Percentiles rank a stretch among this genome's conserved stretches.
Evolutionary conservation across 2,329 filamentous ascomycete species (phyloP).

Genomic region (Tympanopsis confertula): DNA sequence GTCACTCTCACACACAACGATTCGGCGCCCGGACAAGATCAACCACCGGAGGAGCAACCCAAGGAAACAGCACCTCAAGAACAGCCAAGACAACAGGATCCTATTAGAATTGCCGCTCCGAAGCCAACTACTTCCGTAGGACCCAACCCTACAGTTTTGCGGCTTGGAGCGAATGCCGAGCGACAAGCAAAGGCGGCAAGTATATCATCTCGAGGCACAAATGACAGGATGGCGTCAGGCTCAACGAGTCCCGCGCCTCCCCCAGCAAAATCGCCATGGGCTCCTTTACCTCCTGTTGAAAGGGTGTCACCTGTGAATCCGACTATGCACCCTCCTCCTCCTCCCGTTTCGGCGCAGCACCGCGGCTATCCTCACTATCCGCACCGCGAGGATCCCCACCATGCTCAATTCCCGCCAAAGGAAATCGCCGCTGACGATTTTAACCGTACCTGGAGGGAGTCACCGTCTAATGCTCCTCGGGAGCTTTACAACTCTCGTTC

Average conservation of each 20-base stretch:
- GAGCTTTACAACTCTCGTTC: conserved; percentile 94
- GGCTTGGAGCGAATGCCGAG: conserved; percentile 30
- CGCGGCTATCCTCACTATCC: no score
- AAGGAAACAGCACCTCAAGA: neutral
- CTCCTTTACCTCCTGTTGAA: conserved; percentile 71
- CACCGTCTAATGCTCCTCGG: conserved; percentile 40
- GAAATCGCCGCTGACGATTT: conserved; percentile 94
- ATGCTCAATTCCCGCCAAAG: conserved; percentile 24
- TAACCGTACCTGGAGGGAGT: conserved; percentile 65
- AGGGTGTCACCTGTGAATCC: conserved; percentile 54
- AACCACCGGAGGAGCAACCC: neutral
- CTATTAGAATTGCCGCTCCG: conserved; percentile 9
- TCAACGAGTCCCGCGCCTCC: conserved; percentile 35
- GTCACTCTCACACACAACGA: conserved; percentile 58
- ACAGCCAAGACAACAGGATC: conserved; percentile 7
- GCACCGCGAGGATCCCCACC: neutral
- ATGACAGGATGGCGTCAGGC: conserved; percentile 38
- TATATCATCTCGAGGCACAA: conserved; percentile 32
- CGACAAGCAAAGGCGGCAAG: conserved; percentile 26
- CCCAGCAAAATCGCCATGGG: conserved; percentile 85
- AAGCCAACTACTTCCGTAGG: conserved; percentile 28
- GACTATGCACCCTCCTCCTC: conserved; percentile 34
- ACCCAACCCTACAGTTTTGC: conserved; percentile 33
- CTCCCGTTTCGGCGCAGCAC: neutral
- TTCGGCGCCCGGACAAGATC: conserved; percentile 19